Base-by-base conservation (phyloP, 1,139 yeast genomes). In the Saccharomyces hybrid region DNA sequence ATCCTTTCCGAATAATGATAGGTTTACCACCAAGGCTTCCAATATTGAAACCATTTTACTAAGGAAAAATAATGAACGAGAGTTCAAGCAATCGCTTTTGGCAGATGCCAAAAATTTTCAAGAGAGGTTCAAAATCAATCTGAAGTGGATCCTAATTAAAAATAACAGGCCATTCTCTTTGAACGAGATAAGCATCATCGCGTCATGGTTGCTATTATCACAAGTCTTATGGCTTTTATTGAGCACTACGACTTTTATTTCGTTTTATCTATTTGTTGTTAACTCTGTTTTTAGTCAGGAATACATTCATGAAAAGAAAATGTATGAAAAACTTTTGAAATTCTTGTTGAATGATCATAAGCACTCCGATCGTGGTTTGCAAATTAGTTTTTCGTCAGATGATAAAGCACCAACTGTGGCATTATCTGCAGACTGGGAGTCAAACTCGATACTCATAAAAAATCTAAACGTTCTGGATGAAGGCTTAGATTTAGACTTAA, bases 221-320 rank as follows among this genome's bases (percentile, higher is more conserved):
- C 71, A 68, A 52, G 54, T 65, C 6, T 25, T 61, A 3, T 61
- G 87, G 87, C 68, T 83, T n/a, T 67, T 82, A 0, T 65, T 82
- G 49, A 86, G 87, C 2, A 83, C 88, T 1, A 83, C 88, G 1
- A 83, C 87, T 0, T 82, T 83, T 63, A 82, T 81, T 1, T 76
- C 84, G 34, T 73, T 78, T 31, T 64, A 79, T 5, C 72, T 82
- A 69, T 77, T 80, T 60, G 76, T 79, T 0, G 65, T 80, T 2
- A 73, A 73, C 53, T 72, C 76, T 1, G 65, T 73, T 4, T 71
- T 73, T 56, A 75, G 75, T 6, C 72, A 71, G 52, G 76, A 72
- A 54, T 55, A 72, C 52, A 75, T 72, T 3, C 74, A 73, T 0
- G 66, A 67, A 28, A 57, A 67, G 31, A 54, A 70, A 16, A 58